Evolutionary conservation across 805 yeast species (phyloP), one percentile per base, ranked within the genome.

Genomic region (Hermanozyma aechmeae): DNA sequence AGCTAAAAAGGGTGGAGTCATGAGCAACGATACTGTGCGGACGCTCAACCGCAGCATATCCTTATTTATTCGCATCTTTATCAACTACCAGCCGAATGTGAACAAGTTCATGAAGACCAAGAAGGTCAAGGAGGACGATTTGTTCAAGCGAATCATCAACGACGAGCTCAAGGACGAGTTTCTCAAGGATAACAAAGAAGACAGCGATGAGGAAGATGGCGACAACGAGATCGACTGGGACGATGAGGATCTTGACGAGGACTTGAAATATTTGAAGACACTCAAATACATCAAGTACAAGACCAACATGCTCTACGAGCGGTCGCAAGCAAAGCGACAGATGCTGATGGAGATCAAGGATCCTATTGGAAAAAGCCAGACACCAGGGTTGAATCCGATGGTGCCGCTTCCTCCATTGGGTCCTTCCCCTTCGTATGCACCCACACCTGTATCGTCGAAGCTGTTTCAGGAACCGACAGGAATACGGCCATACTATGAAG

Each of bases 161-260:
- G 66, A 62, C 35, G 65, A 58, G 31, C 38, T 62, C 16, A 51
- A 43, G 30, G 61, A 53, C 6, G 65, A 62, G 31, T 50, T 62
- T 8, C 45, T 61, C 28, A 46, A 41, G 24, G 58, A 54, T 16
- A 53, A 43, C 16, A 41, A 47, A 13, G 42, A 42, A 2, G 39
- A 44, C 18, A 47, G 41, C 10, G 38, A 42, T n/a, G 61, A 51
- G 15, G 53, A 49, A 11, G 56, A 54, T 5, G 50, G 47, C 19
- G 56, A 49, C 7, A 57, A 28, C 13, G 57, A 47, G n/a, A 60
- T 61, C 5, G 69, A 62, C 39, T 62, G 69, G 69, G 69, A 63
- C 34, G 68, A 63, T 33, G 68, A 62, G 37, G 61, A 59, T 14
- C 51, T 62, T 65, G 67, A 61, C 36, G 69, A 63, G 38, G 68